A percentile compares a stretch with the other conserved stretches of the same genome.
These are phyloP conservation scores for Basipetospora chlamydospora DNA, from an alignment of 2,329 filamentous ascomycete genomes.

Conservation along the genomic window DNA sequence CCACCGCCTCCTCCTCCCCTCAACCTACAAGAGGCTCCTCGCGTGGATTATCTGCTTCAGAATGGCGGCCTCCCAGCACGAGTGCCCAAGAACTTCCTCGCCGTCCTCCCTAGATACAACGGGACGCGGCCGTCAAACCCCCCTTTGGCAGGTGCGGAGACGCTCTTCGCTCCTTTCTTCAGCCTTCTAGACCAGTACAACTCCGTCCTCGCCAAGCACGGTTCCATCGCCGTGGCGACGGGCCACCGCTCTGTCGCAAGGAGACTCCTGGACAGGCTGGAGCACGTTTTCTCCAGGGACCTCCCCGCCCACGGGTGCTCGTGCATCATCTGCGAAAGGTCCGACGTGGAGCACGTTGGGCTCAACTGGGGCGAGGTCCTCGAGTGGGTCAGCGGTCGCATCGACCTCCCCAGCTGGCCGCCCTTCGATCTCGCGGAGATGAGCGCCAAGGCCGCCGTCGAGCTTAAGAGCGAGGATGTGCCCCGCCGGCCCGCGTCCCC, in stretches of 20 bases:
- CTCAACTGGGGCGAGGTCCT: constrained; percentile 92
- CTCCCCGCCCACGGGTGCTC: constrained; percentile 74
- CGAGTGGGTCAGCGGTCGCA: constrained; percentile 78
- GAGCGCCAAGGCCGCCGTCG: constrained; percentile 43
- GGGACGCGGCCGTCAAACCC: constrained; percentile 46
- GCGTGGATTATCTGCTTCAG: constrained; percentile 83
- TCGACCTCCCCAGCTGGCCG: constrained; percentile 78
- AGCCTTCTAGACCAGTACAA: constrained; percentile 76
- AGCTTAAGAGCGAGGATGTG: constrained; percentile 41
- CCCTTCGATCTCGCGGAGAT: constrained; percentile 62
- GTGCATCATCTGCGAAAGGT: constrained; percentile 67
- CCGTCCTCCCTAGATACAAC: constrained; percentile 43
- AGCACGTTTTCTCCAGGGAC: constrained; percentile 88
- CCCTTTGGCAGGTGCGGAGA: constrained; percentile 52
- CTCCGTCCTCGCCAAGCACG: constrained; percentile 65
- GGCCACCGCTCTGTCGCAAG: constrained; percentile 92
- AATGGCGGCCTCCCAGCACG: constrained; percentile 66
- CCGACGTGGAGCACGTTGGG: constrained; percentile 49
- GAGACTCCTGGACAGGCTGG: constrained; percentile 73
- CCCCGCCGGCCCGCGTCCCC: constrained; percentile 44
- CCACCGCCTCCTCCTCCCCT: constrained; percentile 67
- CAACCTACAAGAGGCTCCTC: constrained; percentile 54
- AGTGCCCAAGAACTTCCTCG: constrained; percentile 60
- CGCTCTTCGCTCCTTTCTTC: constrained; percentile 70
- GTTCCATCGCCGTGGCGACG: constrained; percentile 86